These are phyloP conservation scores for Carpinus viminea DNA, from an alignment of 306 rosid species.

Conservation along the genomic window DNA sequence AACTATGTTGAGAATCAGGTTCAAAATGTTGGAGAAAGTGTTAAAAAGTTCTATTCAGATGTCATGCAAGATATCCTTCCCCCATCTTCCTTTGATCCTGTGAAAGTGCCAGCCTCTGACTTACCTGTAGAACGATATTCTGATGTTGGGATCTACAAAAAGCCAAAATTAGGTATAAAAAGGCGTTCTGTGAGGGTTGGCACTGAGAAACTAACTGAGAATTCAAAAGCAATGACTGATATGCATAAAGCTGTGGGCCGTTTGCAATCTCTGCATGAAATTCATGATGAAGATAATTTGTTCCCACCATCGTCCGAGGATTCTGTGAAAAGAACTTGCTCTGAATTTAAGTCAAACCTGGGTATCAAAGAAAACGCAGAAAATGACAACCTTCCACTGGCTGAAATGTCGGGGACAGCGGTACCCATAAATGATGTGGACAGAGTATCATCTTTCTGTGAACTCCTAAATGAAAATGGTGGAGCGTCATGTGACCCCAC, in stretches of 20 bases:
- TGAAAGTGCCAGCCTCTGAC: slow-evolving; percentile 34
- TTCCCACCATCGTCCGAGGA: slow-evolving; percentile 34
- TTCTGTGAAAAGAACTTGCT: slow-evolving; percentile 25
- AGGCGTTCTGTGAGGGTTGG: slow-evolving; percentile 28
- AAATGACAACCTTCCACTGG: slow-evolving; percentile 14
- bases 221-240: slow-evolving; percentile 31
- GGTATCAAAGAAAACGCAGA: slow-evolving; percentile 28
- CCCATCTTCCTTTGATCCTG: slow-evolving; percentile 42
- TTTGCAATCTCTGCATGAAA: slow-evolving; percentile 25
- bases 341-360: slow-evolving; percentile 28
- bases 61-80: slow-evolving; percentile 67
- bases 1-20: slow-evolving; percentile 79
- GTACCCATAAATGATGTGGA: slow-evolving; percentile 18
- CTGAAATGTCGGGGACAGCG: slow-evolving; percentile 16
- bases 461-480: slow-evolving; percentile 28
- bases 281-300: slow-evolving; percentile 23
- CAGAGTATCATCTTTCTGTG: slow-evolving; percentile 34
- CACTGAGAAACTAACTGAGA: slow-evolving; percentile 27
- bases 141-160: slow-evolving; percentile 32
- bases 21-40: slow-evolving; percentile 72
- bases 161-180: slow-evolving; percentile 32
- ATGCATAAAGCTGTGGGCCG: slow-evolving; percentile 23
- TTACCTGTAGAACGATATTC: slow-evolving; percentile 34
- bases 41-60: slow-evolving; percentile 70
- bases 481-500: slow-evolving; percentile 26